A percentile compares a stretch with the other conserved stretches of the same genome.
Evolutionary conservation across 2,329 filamentous ascomycete genomes (phyloP).

Genomic region (Mycosphaerella sp.): DNA sequence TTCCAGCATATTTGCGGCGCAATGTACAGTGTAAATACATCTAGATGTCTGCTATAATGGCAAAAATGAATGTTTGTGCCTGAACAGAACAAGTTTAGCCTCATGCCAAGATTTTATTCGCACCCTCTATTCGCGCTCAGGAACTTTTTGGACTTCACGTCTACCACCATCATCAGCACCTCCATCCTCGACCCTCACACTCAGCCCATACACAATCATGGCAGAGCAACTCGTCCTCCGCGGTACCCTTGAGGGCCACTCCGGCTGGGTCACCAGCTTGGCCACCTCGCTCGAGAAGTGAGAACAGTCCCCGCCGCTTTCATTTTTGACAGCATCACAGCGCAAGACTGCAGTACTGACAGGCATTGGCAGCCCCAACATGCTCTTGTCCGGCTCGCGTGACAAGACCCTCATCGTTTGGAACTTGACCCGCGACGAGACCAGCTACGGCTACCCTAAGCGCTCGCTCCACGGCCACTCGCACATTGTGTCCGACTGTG

Average conservation of each 20-base stretch:
- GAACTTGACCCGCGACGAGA: slow-evolving; percentile 99
- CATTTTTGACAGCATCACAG: slow-evolving; percentile 31
- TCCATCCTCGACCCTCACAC: not conserved
- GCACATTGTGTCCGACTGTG: slow-evolving; percentile 99
- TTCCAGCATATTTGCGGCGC: not conserved
- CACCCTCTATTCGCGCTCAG: slow-evolving; percentile 1
- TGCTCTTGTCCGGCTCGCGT: slow-evolving; percentile 95
- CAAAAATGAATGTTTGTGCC: not conserved
- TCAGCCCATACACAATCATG: slow-evolving; percentile 25
- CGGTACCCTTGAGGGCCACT: slow-evolving; percentile 67
- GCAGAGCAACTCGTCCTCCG: slow-evolving; percentile 41
- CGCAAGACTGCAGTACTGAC: slow-evolving; percentile 7
- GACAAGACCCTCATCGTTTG: slow-evolving; percentile 99
- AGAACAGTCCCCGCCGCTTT: slow-evolving; percentile 1
- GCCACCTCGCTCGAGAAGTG: slow-evolving; percentile 98
- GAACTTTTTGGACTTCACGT: slow-evolving; percentile 2
- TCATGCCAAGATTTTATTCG: not conserved
- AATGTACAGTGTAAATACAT: slow-evolving; percentile 6
- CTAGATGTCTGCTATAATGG: not conserved
- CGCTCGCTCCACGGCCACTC: slow-evolving; percentile 98
- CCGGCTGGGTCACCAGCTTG: slow-evolving; percentile 98
- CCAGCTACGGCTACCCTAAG: slow-evolving; percentile 98
- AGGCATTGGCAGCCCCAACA: slow-evolving; percentile 69
- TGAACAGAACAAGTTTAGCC: not conserved
- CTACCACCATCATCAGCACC: not conserved